Conservation (phyloP, 2,329 filamentous ascomycete species). For the Colletotrichum graminicola region DNA sequence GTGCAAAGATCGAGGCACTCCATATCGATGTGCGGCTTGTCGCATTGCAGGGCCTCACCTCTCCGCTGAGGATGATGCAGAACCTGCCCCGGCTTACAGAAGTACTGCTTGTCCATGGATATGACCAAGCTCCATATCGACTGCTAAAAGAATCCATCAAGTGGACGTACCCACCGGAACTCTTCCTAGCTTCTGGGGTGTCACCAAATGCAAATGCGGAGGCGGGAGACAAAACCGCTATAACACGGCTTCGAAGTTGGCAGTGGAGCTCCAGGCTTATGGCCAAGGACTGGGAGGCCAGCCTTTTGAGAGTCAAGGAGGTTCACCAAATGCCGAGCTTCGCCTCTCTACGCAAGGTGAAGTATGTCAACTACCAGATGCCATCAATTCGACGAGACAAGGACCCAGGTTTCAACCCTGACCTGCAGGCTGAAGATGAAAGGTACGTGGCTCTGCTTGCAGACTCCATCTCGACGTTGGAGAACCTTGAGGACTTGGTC, state of each 20-base stretch:
- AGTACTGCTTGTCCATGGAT: slow-evolving; percentile 78
- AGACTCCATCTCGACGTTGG: slow-evolving; percentile 65
- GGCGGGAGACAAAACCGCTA: slow-evolving; percentile 49
- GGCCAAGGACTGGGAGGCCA: slow-evolving; percentile 45
- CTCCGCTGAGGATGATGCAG: slow-evolving; percentile 66
- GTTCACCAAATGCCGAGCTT: slow-evolving; percentile 72
- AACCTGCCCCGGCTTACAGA: slow-evolving; percentile 75
- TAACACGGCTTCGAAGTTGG: slow-evolving; percentile 65
- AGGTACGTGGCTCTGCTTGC: slow-evolving; percentile 55
- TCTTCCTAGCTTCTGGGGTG: slow-evolving; percentile 72
- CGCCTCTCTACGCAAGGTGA: slow-evolving; percentile 64
- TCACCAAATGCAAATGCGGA: slow-evolving; percentile 60
- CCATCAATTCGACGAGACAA: slow-evolving; percentile 56
- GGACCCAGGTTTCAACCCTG: slow-evolving; percentile 56
- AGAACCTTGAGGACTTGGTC: slow-evolving; percentile 73
- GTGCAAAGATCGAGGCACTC: slow-evolving; percentile 77
- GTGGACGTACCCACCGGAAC: slow-evolving; percentile 76
- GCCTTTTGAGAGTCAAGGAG: slow-evolving; percentile 61
- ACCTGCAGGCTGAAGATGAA: slow-evolving; percentile 54
- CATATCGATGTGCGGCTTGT: slow-evolving; percentile 78
- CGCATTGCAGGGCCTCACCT: slow-evolving; percentile 63
- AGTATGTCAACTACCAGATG: slow-evolving; percentile 73
- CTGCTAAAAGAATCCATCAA: slow-evolving; percentile 66
- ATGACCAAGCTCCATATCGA: slow-evolving; percentile 77
- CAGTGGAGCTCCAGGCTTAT: slow-evolving; percentile 71